Percentiles rank a stretch among this genome's conserved stretches.
Evolutionary conservation across 176 grass and related monocot species (phyloP).

Genomic region (Ensete ventricosum): DNA sequence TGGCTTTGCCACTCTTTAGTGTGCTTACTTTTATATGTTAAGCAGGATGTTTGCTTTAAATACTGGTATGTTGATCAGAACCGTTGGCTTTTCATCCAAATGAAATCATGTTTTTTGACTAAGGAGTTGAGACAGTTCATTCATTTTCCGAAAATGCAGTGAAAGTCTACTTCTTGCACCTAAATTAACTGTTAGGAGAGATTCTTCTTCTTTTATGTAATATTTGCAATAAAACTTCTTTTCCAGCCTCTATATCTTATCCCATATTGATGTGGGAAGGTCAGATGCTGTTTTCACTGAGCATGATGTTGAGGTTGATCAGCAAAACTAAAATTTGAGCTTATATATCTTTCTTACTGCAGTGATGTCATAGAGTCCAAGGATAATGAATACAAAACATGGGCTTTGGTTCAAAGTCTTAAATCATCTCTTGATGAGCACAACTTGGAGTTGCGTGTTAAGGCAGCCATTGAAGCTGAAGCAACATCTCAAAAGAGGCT

Average conservation of each 20-base stretch:
- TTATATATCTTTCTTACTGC: slow-evolving; percentile 16
- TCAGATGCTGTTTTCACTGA: not conserved
- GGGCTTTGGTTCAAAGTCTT: slow-evolving; percentile 59
- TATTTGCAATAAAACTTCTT: no score
- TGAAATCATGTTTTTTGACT: no score
- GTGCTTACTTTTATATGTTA: not conserved
- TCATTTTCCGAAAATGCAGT: no score
- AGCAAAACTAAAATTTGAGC: not conserved
- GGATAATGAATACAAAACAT: slow-evolving; percentile 59
- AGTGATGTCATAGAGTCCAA: slow-evolving; percentile 69
- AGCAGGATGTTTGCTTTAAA: not conserved
- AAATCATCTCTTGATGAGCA: slow-evolving; percentile 84
- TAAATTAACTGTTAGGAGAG: no score
- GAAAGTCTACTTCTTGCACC: no score
- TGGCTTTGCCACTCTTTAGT: not conserved
- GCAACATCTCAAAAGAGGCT: slow-evolving; percentile 82
- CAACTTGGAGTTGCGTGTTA: slow-evolving; percentile 84
- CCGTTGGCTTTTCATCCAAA: not conserved
- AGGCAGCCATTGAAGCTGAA: slow-evolving; percentile 90
- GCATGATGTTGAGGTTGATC: not conserved
- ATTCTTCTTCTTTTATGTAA: no score
- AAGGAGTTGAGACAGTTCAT: no score
- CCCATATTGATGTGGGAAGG: not conserved
- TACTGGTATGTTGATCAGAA: not conserved
- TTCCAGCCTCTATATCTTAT: not conserved